Percentiles rank a stretch among this genome's conserved stretches.
Conservation (phyloP, 805 yeast genomes). For the Yarrowia phangngaensis region DNA sequence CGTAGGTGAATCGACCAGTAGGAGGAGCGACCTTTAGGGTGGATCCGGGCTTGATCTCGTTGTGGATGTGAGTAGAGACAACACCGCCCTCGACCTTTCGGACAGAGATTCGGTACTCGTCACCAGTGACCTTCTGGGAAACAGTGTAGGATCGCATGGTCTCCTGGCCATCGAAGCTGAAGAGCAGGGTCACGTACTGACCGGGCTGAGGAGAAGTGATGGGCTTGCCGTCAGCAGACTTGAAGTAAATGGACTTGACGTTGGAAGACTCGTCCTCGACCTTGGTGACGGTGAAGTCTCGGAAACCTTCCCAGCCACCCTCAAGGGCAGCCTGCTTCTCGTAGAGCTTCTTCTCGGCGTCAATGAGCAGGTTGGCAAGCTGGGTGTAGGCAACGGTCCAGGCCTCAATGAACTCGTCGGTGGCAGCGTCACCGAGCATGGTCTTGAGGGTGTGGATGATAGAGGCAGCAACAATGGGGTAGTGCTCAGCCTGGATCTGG, state of each 20-base stretch:
- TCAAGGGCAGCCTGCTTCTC: conserved; percentile 36
- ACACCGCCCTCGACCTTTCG: conserved; percentile 48
- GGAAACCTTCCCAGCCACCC: conserved; percentile 60
- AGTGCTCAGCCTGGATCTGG: conserved; percentile 59
- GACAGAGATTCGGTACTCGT: conserved; percentile 56
- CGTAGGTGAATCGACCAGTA: conserved; percentile 48
- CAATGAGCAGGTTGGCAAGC: conserved; percentile 58
- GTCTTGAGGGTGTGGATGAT: conserved; percentile 53
- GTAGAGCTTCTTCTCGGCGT: conserved; percentile 51
- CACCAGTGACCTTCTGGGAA: conserved; percentile 39
- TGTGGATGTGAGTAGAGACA: conserved; percentile 51
- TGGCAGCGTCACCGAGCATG: conserved; percentile 59
- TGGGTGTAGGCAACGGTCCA: conserved; percentile 65
- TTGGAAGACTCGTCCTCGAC: conserved; percentile 46
- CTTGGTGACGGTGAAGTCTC: conserved; percentile 47
- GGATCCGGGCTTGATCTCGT: conserved; percentile 48
- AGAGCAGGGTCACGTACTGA: conserved; percentile 45
- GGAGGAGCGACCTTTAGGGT: conserved; percentile 54
- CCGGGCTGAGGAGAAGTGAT: conserved; percentile 41
- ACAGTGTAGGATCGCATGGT: conserved; percentile 60
- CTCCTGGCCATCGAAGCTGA: conserved; percentile 41
- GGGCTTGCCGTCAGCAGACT: conserved; percentile 45
- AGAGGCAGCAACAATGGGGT: conserved; percentile 58
- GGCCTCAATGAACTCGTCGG: conserved; percentile 54
- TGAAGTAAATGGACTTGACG: conserved; percentile 52